A percentile compares a stretch with the other conserved stretches of the same genome.
Conservation (phyloP, 1,139 yeast genomes). For the Pichiaceae sp. region DNA sequence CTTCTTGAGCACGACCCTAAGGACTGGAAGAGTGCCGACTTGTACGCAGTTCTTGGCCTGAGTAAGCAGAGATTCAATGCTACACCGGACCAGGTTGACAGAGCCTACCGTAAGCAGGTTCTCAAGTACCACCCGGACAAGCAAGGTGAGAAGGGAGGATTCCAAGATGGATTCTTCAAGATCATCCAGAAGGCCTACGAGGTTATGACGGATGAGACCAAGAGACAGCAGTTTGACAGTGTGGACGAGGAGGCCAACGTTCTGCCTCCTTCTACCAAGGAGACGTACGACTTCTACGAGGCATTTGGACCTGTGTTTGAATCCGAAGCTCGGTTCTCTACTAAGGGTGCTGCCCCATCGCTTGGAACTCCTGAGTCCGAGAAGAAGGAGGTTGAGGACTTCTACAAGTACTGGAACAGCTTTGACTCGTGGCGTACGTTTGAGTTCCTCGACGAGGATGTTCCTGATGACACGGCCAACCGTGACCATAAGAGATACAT, state of each 20-base stretch:
- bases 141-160: constrained; percentile 74
- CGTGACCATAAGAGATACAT: constrained; percentile 99
- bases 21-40: constrained; percentile 96
- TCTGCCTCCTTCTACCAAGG: constrained; percentile 50
- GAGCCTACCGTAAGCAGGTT: constrained; percentile 96
- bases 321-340: constrained; percentile 87
- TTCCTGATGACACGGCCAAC: constrained; percentile 98
- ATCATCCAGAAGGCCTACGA: constrained; percentile 96
- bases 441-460: constrained; percentile 97
- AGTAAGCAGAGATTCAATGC: constrained; percentile 89
- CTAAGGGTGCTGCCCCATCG: constrained; percentile 77
- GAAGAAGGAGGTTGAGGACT: constrained; percentile 79
- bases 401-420: constrained; percentile 89
- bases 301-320: constrained; percentile 92
- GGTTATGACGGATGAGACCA: constrained; percentile 72
- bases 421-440: constrained; percentile 98
- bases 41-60: constrained; percentile 92
- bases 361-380: constrained; percentile 64
- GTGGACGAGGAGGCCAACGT: constrained; percentile 88
- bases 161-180: constrained; percentile 96
- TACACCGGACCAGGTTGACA: constrained; percentile 86
- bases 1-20: constrained; percentile 87
- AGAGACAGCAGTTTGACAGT: constrained; percentile 91
- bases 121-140: constrained; percentile 97
- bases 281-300: constrained; percentile 60